A percentile compares a stretch with the other conserved stretches of the same genome.
phyloP scores from a whole-genome alignment of 805 yeast species.

The Wickerhamiella bombiphila region DNA sequence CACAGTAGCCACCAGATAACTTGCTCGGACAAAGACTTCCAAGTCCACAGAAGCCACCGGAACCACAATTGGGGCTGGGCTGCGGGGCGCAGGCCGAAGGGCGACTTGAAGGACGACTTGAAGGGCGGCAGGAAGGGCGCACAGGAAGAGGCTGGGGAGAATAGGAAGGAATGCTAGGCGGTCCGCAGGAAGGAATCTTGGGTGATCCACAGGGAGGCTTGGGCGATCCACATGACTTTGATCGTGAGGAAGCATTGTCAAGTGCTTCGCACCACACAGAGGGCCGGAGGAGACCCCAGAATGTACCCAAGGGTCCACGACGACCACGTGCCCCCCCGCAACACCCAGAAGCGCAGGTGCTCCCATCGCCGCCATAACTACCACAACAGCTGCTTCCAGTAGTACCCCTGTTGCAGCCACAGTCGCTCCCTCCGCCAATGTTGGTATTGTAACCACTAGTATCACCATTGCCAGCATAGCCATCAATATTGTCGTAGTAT shows the following conservation, averaged over 20 bases:
- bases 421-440: conserved; percentile 3
- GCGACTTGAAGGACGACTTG: background rate
- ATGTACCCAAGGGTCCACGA: background rate
- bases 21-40: background rate
- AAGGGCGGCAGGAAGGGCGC: background rate
- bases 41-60: background rate
- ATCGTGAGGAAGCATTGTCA: background rate
- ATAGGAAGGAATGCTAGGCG: background rate
- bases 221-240: background rate
- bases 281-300: background rate
- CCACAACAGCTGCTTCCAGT: conserved; percentile 1
- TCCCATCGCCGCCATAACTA: conserved; percentile 1
- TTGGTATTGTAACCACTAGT: background rate
- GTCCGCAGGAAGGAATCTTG: background rate
- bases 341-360: background rate
- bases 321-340: background rate
- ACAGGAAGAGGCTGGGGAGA: background rate
- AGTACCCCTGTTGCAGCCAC: conserved; percentile 3
- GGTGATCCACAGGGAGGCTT: background rate
- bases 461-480: background rate
- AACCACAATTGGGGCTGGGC: background rate
- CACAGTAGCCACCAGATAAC: background rate
- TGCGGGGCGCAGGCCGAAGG: background rate
- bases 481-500: too few species aligned
- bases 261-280: background rate